Conservation (phyloP, 169 alveolate species). For the Toxoplasma gondii region DNA sequence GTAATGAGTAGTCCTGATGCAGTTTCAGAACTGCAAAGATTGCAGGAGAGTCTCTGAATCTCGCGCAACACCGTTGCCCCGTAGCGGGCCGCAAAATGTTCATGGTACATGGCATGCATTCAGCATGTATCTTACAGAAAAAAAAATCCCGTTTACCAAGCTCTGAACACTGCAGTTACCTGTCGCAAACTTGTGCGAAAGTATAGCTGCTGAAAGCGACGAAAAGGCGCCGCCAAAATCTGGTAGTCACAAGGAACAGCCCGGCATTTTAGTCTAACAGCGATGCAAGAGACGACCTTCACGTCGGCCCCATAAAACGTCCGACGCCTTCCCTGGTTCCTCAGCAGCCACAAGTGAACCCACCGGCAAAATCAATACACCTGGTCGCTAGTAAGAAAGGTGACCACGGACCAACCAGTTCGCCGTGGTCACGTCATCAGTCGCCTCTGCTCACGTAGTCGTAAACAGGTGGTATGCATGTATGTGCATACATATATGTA, state of each 20-base stretch:
- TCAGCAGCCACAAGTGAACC: neutral
- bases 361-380: conserved; percentile 3
- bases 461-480: no score
- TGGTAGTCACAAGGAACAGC: neutral
- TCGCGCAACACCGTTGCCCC: neutral
- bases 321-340: neutral
- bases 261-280: neutral
- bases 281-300: neutral
- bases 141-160: neutral
- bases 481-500: no score
- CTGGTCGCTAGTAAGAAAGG: neutral
- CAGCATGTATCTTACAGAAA: neutral
- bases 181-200: neutral
- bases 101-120: neutral
- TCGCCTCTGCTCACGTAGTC: neutral
- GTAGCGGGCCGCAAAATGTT: neutral
- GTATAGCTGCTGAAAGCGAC: neutral
- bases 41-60: no score
- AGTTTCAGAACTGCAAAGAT: no score
- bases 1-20: no score
- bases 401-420: neutral
- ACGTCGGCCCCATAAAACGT: neutral
- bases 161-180: neutral
- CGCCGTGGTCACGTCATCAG: neutral
- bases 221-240: neutral